Base-by-base conservation (phyloP, 306 rosid genomes). In the Inga leiocalycina region DNA sequence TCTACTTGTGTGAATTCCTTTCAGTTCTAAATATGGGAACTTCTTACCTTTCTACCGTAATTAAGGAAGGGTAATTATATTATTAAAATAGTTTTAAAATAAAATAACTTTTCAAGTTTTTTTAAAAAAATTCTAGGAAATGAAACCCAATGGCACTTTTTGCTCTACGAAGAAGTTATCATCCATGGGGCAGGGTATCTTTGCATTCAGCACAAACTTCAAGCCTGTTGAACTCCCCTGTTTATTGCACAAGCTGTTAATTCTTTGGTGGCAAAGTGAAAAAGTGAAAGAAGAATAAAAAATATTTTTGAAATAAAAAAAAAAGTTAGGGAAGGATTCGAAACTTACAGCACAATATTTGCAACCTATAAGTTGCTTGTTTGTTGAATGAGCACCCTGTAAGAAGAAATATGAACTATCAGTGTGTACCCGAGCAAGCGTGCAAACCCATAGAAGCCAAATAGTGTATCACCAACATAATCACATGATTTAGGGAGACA, bases 341-440 rank as follows among this genome's bases (percentile, higher is more conserved):
- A 81, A 85, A 94, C 98, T 92, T 93, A 94, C 98, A 85, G 43
- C 75, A 84, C 99, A 96, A 85, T 94, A 91, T 80, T 82, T 86
- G 95, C 98, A 96, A 74, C 90, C 92, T 45, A 43, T 88, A 7
- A 70, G 87, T 77, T 65, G 81, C 75, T 82, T 85, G 49, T 59
- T 57, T 75, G 82, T 80, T 74, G 80, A 88, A 80, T 79, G 77
- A 81, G 84, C 83, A 73, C 80, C 91, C 99, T 96, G 91, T 56
- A 82, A 80, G 54, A 86, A 85, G 68, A 79, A 57, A 87, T 69
- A 4, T 78, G 70, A 51, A 79, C 76, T 45, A 79, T 87, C 68
- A 82, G 81, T 71, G 79, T 46, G 64, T 52, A 84, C 73, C 27
- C 48, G 14, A 59, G 68, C n/a, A 76, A 41, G 27, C 48, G 66